These are phyloP conservation scores for Penicillium griseofulvum DNA, from an alignment of 2,329 filamentous ascomycete species.

Conservation along the genomic window DNA sequence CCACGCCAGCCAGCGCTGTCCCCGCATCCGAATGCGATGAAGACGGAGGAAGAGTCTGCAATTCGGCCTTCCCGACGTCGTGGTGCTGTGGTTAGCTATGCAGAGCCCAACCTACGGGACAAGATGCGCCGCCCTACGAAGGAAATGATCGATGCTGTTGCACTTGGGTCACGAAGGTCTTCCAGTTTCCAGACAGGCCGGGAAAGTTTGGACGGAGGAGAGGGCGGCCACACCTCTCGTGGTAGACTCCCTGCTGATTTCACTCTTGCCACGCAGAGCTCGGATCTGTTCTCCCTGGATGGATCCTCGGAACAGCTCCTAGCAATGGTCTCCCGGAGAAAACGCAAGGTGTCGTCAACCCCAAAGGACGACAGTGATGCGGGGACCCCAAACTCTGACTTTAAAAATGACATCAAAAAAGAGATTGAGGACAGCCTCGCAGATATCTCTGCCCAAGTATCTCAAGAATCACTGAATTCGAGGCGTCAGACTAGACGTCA, in stretches of 20 bases:
- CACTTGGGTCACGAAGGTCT: constrained; percentile 45
- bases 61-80: constrained; percentile 64
- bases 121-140: constrained; percentile 83
- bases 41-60: constrained; percentile 9
- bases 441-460: constrained; percentile 2
- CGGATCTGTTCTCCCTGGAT: constrained; percentile 17
- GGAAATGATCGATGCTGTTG: constrained; percentile 70
- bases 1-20: not conserved
- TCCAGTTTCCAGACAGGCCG: constrained; percentile 47
- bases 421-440: constrained; percentile 8
- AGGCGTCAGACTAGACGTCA: constrained; percentile 31
- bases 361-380: constrained; percentile 12
- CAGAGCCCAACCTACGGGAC: constrained; percentile 74
- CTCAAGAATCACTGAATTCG: constrained; percentile 8
- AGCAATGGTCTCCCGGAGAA: constrained; percentile 31
- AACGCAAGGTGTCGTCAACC: constrained; percentile 29
- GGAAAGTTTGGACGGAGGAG: constrained; percentile 39
- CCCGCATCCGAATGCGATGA: constrained; percentile 8
- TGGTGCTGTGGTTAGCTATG: constrained; percentile 70
- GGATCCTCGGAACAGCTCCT: constrained; percentile 17
- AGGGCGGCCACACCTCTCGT: constrained; percentile 1
- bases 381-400: not conserved
- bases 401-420: constrained; percentile 1
- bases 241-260: constrained; percentile 11
- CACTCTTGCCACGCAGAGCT: constrained; percentile 16